Base-by-base conservation (phyloP, 371 early-diverging fungal genomes). In the Mortierella sp. region DNA sequence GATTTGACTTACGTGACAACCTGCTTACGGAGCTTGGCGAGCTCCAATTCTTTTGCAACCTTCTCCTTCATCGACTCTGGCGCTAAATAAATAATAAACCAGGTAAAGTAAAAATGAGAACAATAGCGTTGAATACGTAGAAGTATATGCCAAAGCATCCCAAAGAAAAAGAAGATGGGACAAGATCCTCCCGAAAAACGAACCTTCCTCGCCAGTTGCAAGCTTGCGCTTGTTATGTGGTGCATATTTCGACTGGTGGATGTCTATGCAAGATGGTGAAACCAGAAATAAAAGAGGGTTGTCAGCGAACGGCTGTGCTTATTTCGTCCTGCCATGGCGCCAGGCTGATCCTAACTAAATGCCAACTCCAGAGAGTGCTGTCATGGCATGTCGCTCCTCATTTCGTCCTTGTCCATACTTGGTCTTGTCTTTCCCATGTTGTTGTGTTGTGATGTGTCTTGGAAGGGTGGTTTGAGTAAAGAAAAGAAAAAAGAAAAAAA, bases 21-120 rank as follows among this genome's bases (percentile, higher is more conserved):
- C 53, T 85, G 86, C 75, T 85, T 85, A 31, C 86, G 81, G 57
- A 85, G 69, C 75, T 79, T 85, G 57, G 86, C 86, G 44, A 85
- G 69, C 37, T 85, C 86, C 70, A 85, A 40, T 21, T 85, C 86
- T 10, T 54, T 48, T 6, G 75, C 76, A 13, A 85, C 86, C 77
- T 85, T 85, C 26, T 85, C 86, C 70, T 85, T 85, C 86, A 85
- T 85, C 69, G 86, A 72, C 73, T 48, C 69, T 6, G 78, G 79
- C 16, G 69, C 86, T 79, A 73, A 21, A 24, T 53, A 48, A 34
- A 50, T 13, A 40, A 19, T 24, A n/a, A 24, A 51, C 40, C 2
- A 51, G n/a, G n/a, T 26, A 69, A n/a, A 67, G 19, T 6, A 26
- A 3, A 71, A 71, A 46, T n/a, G 31, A 50, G 2, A 28, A 40